Base-by-base conservation (phyloP, 345 rosid genomes). In the Salix viminalis region DNA sequence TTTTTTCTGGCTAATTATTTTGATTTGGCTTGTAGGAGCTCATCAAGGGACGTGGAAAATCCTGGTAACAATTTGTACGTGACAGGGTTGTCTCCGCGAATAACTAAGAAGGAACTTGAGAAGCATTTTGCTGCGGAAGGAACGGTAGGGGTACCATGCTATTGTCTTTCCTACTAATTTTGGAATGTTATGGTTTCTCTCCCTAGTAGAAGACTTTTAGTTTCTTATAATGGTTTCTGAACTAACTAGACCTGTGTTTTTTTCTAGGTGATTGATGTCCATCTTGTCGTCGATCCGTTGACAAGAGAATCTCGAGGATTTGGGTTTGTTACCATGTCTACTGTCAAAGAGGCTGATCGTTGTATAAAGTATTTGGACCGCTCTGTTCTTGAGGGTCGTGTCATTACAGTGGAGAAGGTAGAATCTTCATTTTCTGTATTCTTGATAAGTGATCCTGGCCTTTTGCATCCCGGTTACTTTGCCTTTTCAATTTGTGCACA, bases 51-150 rank as follows among this genome's bases (percentile, higher is more conserved):
- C 37, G 91, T 88, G 39, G 99, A 89, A 73, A 96, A 96, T 79
- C 97, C 97, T 60, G 98, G 98, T 37, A 93, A 96, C 85, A 91
- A 91, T 83, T 82, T 96, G 83, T 96, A 96, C 76, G 99, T 96
- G 74, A 93, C 99, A 0, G 99, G 99, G 14, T 78, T 96, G 87
- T 96, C 96, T 2, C 91, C 88, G 12, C 84, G 92, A 14, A 86
- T 90, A 52, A 89, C 97, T 0, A 90, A 90, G 85, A 86, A 88
- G 69, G 98, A 95, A 73, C 83, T 95, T 12, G 94, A 90, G 84
- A 89, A 86, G 79, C 91, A 89, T 85, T 95, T 96, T 79, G 78
- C 91, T 1, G 74, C 81, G 26, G 88, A 93, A 79, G 98, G 99
- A 80, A 89, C 82, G 90, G 97, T 91, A 67, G 6, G 88, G 44